Base-by-base conservation (phyloP, 1,284 basidiomycete genomes). In the Melampsora americana region DNA sequence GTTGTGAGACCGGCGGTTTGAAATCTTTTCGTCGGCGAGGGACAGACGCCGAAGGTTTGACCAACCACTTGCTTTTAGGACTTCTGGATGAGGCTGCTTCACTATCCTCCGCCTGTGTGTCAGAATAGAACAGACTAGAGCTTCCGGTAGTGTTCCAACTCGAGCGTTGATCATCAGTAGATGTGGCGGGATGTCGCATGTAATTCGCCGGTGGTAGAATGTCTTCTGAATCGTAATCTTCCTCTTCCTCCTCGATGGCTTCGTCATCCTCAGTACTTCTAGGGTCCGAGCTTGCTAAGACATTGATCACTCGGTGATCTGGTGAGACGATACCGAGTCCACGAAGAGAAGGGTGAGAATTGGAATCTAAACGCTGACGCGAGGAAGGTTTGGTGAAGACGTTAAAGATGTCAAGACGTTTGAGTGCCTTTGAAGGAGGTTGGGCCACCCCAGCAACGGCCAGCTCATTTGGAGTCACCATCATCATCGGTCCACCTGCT, bases 131-230 rank as follows among this genome's bases (percentile, higher is more conserved):
- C 18, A 74, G 56, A 66, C 71, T 74, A 6, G 71, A 74, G 39
- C 71, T 74, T 18, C 71, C 64, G 39, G 64, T 66, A 9, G 71
- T 74, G 39, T 74, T 74, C 71, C 71, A 74, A 50, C 71, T 74
- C 39, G 71, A 74, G 35, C 71, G 64, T 67, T 35, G 46, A 59
- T 62, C 71, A 20, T 74, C 71, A 32, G 60, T 56, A 32, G 53
- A 66, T 35, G 61, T 48, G 12, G 70, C 48, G 39, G 70, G 62
- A 65, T 39, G 44, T 30, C 46, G 28, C 20, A 50, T 35, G 20
- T 26, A 26, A 53, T 53, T 53, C 1, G 50, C 50, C 20, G 60
- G 26, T 2, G 26, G 60, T 5, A 26, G 26, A 18, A 62, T 18
- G 20, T 62, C 60, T 62, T 62, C 32, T 18, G 60, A 62, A 32